Base-by-base conservation (phyloP, 805 yeast species). In the Yamadazyma insecticola region DNA sequence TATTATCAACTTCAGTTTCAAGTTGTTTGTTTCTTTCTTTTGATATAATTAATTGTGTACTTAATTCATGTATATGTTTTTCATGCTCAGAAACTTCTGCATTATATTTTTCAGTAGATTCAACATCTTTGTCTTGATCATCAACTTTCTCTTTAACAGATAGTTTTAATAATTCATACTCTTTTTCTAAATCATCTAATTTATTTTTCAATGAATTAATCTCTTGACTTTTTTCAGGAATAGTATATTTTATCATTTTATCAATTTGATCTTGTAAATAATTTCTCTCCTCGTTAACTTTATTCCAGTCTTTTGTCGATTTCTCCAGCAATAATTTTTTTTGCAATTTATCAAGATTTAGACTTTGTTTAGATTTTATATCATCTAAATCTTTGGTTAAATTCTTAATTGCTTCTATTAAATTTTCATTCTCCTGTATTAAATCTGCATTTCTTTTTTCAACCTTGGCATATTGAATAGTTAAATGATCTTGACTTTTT, bases 191-290 rank as follows among this genome's bases (percentile, higher is more conserved):
- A 3, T 44, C 46, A 13, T 24, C 32, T 12, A 40, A 28, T 20
- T 39, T 31, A 24, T 32, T 33, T 16, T 40, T 44, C 29, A 56
- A 37, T 4, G 33, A 33, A 13, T 37, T 36, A 8, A 56, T 44
- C 27, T 51, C 52, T 19, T 22, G 35, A 20, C 53, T 53, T 21
- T 48, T 53, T n/a, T 42, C 44, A 3, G 55, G 51, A 1, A 56
- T 24, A 1, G 44, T 32, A 1, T 30, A 37, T 12, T 43, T 39
- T 9, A 43, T 22, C 4, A 50, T 13, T 6, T 37, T 30, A n/a
- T 35, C 33, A 33, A 35, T 6, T 32, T 42, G 14, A n/a, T 8
- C 22, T 27, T 23, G 28, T 3, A 18, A 4, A 4, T 8, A 29
- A n/a, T 14, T 35, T 15, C n/a, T 30, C 31, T 20, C 23, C 27